A percentile compares a stretch with the other conserved stretches of the same genome.
These are phyloP conservation scores for Pneumocystis sp. DNA, from an alignment of 1,139 yeast genomes.

Conservation along the genomic window DNA sequence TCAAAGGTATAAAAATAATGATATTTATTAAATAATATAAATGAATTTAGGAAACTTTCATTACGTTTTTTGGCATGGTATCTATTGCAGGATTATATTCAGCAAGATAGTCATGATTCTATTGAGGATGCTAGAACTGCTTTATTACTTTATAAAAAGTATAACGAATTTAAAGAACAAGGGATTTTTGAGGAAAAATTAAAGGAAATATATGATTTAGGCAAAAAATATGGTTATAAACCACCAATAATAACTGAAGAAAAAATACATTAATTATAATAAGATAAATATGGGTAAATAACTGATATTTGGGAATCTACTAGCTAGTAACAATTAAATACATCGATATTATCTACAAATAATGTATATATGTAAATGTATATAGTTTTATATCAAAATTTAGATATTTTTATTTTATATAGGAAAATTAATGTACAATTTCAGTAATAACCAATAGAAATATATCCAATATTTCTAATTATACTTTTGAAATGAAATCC, in stretches of 20 bases:
- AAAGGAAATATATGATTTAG: slow-evolving; percentile 60
- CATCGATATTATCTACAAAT: background rate
- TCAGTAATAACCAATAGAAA: too few relatives aligned
- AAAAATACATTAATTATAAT: background rate
- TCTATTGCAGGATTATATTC: slow-evolving; percentile 60
- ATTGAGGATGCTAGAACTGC: slow-evolving; percentile 93
- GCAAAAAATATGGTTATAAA: slow-evolving; percentile 43
- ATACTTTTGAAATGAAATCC: too few relatives aligned
- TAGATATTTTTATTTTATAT: too few relatives aligned
- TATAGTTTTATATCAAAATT: background rate
- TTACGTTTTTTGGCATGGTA: slow-evolving; percentile 77
- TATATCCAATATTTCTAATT: too few relatives aligned
- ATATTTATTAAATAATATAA: background rate
- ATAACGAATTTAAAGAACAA: slow-evolving; percentile 40
- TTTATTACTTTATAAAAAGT: slow-evolving; percentile 56
- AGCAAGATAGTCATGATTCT: slow-evolving; percentile 88
- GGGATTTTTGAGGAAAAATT: slow-evolving; percentile 51
- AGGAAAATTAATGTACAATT: too few relatives aligned
- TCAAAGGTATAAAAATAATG: slow-evolving; percentile 23
- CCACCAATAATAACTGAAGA: slow-evolving; percentile 31
- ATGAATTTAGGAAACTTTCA: slow-evolving; percentile 46
- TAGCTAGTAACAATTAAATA: background rate
- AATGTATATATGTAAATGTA: background rate
- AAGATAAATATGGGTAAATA: background rate
- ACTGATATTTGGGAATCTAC: background rate